phyloP scores from a whole-genome alignment of 2,329 filamentous ascomycete genomes.

The Rutstroemia sp. region DNA sequence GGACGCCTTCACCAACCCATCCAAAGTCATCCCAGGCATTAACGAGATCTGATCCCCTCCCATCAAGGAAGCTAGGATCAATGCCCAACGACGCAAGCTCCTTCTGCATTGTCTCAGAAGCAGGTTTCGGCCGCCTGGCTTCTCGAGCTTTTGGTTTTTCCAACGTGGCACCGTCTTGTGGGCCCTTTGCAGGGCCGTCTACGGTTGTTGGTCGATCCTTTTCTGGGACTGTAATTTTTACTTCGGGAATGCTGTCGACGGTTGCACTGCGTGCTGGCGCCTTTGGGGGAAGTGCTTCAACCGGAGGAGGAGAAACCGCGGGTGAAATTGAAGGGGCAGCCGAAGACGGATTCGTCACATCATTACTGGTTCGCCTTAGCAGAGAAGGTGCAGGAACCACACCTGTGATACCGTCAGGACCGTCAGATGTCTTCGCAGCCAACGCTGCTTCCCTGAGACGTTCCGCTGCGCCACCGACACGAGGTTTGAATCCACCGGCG shows the following conservation, averaged over 20 bases:
- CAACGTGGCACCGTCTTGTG: conserved; percentile 27
- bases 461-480: conserved; percentile 79
- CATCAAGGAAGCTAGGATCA: conserved; percentile 68
- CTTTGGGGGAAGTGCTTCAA: conserved; percentile 7
- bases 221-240: conserved; percentile 48
- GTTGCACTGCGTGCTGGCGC: conserved; percentile 23
- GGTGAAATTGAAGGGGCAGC: conserved; percentile 21
- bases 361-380: conserved; percentile 34
- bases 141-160: conserved; percentile 26
- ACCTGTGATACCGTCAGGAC: conserved; percentile 81
- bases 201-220: conserved; percentile 36
- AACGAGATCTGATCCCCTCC: conserved; percentile 72
- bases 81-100: conserved; percentile 53
- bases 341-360: conserved; percentile 26
- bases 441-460: conserved; percentile 47
- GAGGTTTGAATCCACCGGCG: conserved; percentile 71
- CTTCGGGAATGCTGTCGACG: conserved; percentile 42
- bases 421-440: conserved; percentile 51
- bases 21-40: conserved; percentile 79
- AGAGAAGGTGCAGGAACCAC: conserved; percentile 73
- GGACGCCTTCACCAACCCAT: conserved; percentile 74
- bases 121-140: conserved; percentile 25
- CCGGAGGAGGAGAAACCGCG: neutral
- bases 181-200: conserved; percentile 31
- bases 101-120: conserved; percentile 29